Conservation (phyloP, 163 green algal genomes). For the Prototheca wickerhamii region DNA sequence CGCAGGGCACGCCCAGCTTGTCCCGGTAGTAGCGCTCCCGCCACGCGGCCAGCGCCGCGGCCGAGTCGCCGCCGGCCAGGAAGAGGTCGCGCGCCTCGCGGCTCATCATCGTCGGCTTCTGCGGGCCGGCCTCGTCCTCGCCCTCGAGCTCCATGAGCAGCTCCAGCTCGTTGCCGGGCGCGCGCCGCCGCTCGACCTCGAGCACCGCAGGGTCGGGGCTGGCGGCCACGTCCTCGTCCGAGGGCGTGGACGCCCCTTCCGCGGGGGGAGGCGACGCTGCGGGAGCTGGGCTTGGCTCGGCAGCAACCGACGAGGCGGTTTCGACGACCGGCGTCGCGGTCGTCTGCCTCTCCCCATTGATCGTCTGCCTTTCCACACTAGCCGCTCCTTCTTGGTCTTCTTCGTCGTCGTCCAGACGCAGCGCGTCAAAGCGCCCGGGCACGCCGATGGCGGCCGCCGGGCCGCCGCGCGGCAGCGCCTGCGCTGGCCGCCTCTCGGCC, state of each 20-base stretch:
- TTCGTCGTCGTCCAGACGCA: too few relatives aligned
- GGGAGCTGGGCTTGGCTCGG: too few relatives aligned
- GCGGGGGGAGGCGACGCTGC: too few relatives aligned
- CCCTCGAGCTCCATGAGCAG: conserved; percentile 22
- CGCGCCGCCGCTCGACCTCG: neutral
- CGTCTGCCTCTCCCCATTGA: too few relatives aligned
- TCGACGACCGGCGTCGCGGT: too few relatives aligned
- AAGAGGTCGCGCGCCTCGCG: conserved; percentile 63
- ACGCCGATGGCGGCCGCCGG: neutral
- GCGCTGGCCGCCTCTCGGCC: neutral
- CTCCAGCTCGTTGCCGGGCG: conserved; percentile 26
- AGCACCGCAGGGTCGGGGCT: neutral
- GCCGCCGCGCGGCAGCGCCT: too few relatives aligned
- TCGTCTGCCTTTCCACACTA: too few relatives aligned
- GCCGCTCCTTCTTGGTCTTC: too few relatives aligned
- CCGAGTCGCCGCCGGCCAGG: conserved; percentile 43
- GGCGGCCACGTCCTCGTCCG: neutral
- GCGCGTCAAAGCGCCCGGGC: too few relatives aligned
- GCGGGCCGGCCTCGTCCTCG: conserved; percentile 5
- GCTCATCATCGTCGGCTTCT: conserved; percentile 79
- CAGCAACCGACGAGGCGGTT: too few relatives aligned
- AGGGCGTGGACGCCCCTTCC: neutral
- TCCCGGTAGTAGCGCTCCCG: conserved; percentile 85
- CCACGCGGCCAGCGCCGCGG: conserved; percentile 39
- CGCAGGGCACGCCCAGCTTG: conserved; percentile 54